Percentiles rank a stretch among this genome's conserved stretches.
Evolutionary conservation across 257 asterid genomes (phyloP).

Genomic region (Euphrasia confusa): DNA sequence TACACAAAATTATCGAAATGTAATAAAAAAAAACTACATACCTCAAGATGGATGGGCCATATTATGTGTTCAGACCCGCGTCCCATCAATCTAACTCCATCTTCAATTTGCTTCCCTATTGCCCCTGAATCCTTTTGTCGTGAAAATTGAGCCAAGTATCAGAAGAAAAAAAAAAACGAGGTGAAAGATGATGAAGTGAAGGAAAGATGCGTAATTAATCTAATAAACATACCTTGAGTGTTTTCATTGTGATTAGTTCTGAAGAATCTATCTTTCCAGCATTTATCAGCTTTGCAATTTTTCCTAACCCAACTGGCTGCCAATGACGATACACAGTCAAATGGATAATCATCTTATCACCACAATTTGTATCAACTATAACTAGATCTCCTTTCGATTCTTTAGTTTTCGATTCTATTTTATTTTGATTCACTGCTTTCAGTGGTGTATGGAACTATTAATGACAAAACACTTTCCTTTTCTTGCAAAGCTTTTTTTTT

Average conservation of each 20-base stretch:
- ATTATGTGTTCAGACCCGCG: conserved; percentile 73
- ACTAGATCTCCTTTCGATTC: no score
- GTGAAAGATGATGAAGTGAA: conserved; percentile 10
- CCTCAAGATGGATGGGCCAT: conserved; percentile 99
- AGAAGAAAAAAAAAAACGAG: conserved; percentile 15
- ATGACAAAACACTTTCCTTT: neutral
- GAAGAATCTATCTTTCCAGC: conserved; percentile 96
- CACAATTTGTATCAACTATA: neutral
- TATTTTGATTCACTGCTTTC: no score
- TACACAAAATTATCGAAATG: neutral
- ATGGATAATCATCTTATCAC: neutral
- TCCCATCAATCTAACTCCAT: conserved; percentile 89
- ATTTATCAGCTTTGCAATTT: conserved; percentile 85
- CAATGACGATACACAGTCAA: conserved; percentile 14
- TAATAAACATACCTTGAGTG: conserved; percentile 57
- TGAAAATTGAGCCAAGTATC: conserved; percentile 17
- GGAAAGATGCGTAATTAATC: neutral
- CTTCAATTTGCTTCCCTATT: conserved; percentile 84
- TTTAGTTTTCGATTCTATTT: no score
- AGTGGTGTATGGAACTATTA: neutral
- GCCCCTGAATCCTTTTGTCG: conserved; percentile 69
- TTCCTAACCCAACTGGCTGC: conserved; percentile 96
- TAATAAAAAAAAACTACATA: conserved; percentile 15
- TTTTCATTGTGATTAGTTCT: conserved; percentile 91
- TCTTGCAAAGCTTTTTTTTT: neutral